phyloP scores from a whole-genome alignment of 306 rosid species.

The Senna siamea region DNA sequence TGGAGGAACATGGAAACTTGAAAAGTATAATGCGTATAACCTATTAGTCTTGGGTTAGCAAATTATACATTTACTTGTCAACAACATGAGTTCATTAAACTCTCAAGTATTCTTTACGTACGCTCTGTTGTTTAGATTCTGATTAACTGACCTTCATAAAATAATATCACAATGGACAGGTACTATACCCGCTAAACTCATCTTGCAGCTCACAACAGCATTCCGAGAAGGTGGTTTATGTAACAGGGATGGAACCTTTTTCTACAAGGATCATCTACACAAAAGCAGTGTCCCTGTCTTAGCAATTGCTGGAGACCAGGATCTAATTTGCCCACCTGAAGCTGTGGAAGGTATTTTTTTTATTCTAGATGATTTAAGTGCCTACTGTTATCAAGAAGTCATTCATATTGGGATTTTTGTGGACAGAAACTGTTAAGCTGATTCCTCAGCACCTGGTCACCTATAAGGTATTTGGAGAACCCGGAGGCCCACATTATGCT shows the following conservation, averaged over 20 bases:
- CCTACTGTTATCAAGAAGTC: slow-evolving; percentile 30
- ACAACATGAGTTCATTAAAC: neutral
- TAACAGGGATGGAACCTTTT: slow-evolving; percentile 65
- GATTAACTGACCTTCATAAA: slow-evolving; percentile 29
- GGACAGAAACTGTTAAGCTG: slow-evolving; percentile 74
- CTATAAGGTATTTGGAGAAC: slow-evolving; percentile 75
- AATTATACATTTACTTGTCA: slow-evolving; percentile 30
- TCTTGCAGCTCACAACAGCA: slow-evolving; percentile 92
- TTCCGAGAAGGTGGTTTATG: slow-evolving; percentile 87
- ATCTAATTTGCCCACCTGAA: slow-evolving; percentile 95
- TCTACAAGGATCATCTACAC: slow-evolving; percentile 81
- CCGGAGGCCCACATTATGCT: slow-evolving; percentile 92
- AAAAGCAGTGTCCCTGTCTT: slow-evolving; percentile 71
- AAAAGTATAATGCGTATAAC: slow-evolving; percentile 13
- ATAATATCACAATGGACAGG: slow-evolving; percentile 57
- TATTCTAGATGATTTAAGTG: slow-evolving; percentile 26
- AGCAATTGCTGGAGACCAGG: slow-evolving; percentile 92
- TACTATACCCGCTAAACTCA: slow-evolving; percentile 89
- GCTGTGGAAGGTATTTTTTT: slow-evolving; percentile 84
- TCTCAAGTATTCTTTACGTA: neutral
- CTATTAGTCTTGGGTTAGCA: slow-evolving; percentile 21
- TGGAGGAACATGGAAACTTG: slow-evolving; percentile 6
- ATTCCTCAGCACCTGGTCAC: slow-evolving; percentile 83
- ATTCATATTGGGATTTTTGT: slow-evolving; percentile 37
- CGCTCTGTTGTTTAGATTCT: neutral